These are phyloP conservation scores for Pinus albicaulis DNA, from an alignment of 75 land plant genomes.

Conservation along the genomic window DNA sequence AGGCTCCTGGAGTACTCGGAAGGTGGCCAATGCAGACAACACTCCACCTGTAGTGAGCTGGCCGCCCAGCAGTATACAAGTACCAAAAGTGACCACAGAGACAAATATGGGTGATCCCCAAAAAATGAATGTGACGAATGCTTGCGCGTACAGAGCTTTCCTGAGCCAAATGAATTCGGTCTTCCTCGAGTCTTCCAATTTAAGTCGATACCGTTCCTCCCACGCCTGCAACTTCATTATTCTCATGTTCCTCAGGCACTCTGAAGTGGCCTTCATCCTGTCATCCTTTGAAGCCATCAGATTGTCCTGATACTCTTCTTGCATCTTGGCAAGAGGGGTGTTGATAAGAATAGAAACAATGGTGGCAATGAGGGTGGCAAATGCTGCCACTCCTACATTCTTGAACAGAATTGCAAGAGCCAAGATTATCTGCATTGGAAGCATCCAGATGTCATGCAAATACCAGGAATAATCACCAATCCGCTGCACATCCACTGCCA, in stretches of 20 bases:
- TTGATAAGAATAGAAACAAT: conserved; percentile 53
- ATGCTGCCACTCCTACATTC: conserved; percentile 53
- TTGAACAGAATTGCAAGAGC: conserved; percentile 59
- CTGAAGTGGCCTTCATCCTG: conserved; percentile 68
- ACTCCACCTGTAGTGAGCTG: conserved; percentile 69
- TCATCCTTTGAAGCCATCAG: conserved; percentile 75
- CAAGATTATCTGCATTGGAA: conserved; percentile 53
- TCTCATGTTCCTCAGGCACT: conserved; percentile 59
- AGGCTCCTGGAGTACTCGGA: conserved; percentile 75
- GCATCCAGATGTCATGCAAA: conserved; percentile 60
- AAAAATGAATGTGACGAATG: conserved; percentile 57
- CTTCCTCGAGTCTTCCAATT: conserved; percentile 41
- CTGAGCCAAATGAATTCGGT: conserved; percentile 51
- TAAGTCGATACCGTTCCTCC: conserved; percentile 50
- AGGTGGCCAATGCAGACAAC: conserved; percentile 84
- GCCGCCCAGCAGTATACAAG: conserved; percentile 54
- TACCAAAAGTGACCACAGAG: conserved; percentile 71
- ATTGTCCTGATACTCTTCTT: conserved; percentile 47
- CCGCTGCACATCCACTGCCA: conserved; percentile 66
- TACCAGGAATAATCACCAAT: conserved; percentile 52
- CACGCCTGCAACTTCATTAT: conserved; percentile 72
- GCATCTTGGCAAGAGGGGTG: conserved; percentile 49
- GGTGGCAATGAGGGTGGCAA: conserved; percentile 46
- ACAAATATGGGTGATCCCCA: conserved; percentile 83
- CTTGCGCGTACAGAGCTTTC: conserved; percentile 44